Evolutionary conservation across 73 alveolate species (phyloP), one percentile per base, ranked within the genome.

Genomic region (Paramecium caudatum): DNA sequence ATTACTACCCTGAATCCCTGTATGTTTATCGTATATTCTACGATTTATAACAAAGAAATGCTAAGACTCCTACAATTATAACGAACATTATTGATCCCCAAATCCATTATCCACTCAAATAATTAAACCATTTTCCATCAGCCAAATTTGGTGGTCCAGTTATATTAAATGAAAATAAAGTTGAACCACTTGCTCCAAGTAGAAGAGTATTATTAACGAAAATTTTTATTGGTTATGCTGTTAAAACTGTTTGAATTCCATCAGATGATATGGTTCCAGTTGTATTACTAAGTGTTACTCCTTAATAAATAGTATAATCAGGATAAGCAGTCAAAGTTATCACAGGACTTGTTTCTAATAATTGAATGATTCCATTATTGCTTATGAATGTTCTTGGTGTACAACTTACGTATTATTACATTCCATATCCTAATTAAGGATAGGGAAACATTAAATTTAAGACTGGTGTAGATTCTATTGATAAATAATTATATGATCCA

Each of bases 81-180:
- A 27, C 82, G 15, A 62, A 62, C 49, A 62, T 27, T 4, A 62
- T 8, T 30, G 6, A 7, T 62, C 82, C 82, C 82, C 82, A 62
- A 21, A 62, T 62, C n/a, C 21, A 62, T 27, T 62, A 62, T 16
- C 47, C 82, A 43, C 70, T 21, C 25, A 49, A 3, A 1, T 21
- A 21, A 21, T 36, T 49, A 49, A 21, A n/a, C 27, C 27, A 49
- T 1, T 21, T 36, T 1, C 39, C 19, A 19, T 49, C 41, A 12
- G 70, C 39, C 39, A 49, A 49, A 3, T 0, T 2, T 17, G 39
- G 12, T 21, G 19, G 19, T 17, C 19, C 8, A 0, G 70, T 32
- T 9, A 49, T 16, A 0, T 49, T 0, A 0, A 49, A 49, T 9
- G 10, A 21, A 16, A 49, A 49, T 15, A 49, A 12, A 21, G 70